A percentile compares a stretch with the other conserved stretches of the same genome.
phyloP scores from a whole-genome alignment of 306 rosid species.

The Rubus idaeus region DNA sequence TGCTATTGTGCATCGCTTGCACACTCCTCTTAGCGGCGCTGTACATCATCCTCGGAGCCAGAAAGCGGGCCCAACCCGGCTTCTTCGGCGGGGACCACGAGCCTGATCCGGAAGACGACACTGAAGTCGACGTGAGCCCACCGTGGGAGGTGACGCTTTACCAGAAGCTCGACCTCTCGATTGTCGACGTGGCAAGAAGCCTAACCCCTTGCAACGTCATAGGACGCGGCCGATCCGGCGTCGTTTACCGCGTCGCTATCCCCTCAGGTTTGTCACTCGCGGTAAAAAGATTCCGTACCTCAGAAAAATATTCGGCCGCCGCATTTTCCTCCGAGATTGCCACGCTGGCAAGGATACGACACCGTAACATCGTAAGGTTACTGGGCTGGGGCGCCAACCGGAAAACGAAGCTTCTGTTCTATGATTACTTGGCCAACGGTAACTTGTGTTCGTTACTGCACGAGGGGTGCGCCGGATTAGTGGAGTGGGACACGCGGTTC shows the following conservation, averaged over 20 bases:
- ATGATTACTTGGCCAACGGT: conserved; percentile 69
- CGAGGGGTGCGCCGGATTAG: conserved; percentile 61
- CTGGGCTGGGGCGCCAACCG: conserved; percentile 88
- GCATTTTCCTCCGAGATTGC: conserved; percentile 86
- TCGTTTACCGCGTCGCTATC: conserved; percentile 58
- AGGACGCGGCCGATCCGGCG: conserved; percentile 87
- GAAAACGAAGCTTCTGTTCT: conserved; percentile 66
- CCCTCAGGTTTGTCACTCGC: conserved; percentile 58
- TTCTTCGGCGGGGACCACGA: conserved; percentile 40
- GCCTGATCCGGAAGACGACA: conserved; percentile 41
- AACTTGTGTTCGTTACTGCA: conserved; percentile 59
- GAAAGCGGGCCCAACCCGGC: conserved; percentile 28
- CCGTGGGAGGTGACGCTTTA: conserved; percentile 92
- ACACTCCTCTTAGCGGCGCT: conserved; percentile 67
- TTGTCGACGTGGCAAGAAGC: conserved; percentile 61
- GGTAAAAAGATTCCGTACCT: conserved; percentile 52
- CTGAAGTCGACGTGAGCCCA: conserved; percentile 71
- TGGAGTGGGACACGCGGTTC: conserved; percentile 87
- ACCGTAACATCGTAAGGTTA: conserved; percentile 81
- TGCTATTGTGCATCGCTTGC: conserved; percentile 69
- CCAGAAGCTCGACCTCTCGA: conserved; percentile 87
- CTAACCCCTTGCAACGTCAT: conserved; percentile 53
- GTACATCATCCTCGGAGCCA: conserved; percentile 50
- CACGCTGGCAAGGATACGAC: conserved; percentile 78
- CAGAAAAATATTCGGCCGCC: conserved; percentile 68